A percentile compares a stretch with the other conserved stretches of the same genome.
Evolutionary conservation across 176 grass and related monocot species (phyloP).

Genomic region (Tuctoria greenei): DNA sequence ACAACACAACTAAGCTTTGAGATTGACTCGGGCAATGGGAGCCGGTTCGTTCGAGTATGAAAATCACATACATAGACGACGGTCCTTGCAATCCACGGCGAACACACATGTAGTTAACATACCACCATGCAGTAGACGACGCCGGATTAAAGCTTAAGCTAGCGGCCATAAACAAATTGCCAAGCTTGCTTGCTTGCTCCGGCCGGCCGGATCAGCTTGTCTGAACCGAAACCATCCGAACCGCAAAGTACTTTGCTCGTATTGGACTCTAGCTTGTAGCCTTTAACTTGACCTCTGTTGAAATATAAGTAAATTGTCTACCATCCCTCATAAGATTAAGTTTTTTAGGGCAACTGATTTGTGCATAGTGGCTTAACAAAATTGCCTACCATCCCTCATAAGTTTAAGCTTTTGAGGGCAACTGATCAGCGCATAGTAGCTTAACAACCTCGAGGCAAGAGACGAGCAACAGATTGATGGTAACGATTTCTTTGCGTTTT

Average conservation of each 20-base stretch:
- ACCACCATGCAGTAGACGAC: slow-evolving; percentile 27
- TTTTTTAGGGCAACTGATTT: too few species aligned
- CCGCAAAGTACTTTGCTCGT: slow-evolving; percentile 32
- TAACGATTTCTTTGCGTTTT: neutral
- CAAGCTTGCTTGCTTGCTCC: neutral
- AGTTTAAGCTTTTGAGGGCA: too few species aligned
- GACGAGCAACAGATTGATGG: neutral
- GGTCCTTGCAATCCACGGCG: slow-evolving; percentile 41
- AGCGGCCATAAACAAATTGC: slow-evolving; percentile 7
- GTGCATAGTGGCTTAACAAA: too few species aligned
- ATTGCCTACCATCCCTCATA: too few species aligned
- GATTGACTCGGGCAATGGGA: slow-evolving; percentile 31
- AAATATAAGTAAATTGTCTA: too few species aligned
- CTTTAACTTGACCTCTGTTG: slow-evolving; percentile 51
- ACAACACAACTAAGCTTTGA: neutral
- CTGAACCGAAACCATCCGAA: neutral
- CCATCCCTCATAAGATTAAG: too few species aligned
- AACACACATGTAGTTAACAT: slow-evolving; percentile 14
- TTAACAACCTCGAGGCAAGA: slow-evolving; percentile 38
- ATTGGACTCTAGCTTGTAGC: slow-evolving; percentile 44
- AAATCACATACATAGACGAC: slow-evolving; percentile 19
- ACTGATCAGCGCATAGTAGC: too few species aligned
- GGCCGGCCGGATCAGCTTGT: neutral
- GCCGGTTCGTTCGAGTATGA: neutral
- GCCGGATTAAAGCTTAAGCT: slow-evolving; percentile 20